Percentiles rank a stretch among this genome's conserved stretches.
Evolutionary conservation across 192 early-diverging fungal species (phyloP).

Genomic region (Coemansia sp.): DNA sequence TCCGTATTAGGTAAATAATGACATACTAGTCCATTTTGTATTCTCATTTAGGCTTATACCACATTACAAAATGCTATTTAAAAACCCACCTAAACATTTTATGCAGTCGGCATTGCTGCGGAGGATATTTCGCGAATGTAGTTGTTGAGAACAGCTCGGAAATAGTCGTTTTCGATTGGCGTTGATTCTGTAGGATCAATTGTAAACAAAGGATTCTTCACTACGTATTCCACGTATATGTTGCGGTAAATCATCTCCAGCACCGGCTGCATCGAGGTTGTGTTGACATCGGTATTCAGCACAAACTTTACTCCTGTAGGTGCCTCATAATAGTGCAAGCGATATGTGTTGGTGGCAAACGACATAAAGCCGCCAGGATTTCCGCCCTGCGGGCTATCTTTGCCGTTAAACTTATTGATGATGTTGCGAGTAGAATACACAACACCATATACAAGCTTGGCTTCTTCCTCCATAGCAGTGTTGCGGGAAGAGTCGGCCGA

Average conservation of each 20-base stretch:
- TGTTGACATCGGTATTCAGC: slow-evolving; percentile 72
- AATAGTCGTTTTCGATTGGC: slow-evolving; percentile 55
- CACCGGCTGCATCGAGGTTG: slow-evolving; percentile 64
- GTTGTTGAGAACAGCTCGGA: slow-evolving; percentile 47
- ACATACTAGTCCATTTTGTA: not conserved
- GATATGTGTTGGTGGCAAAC: slow-evolving; percentile 81
- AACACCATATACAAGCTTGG: slow-evolving; percentile 96
- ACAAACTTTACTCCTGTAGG: slow-evolving; percentile 86
- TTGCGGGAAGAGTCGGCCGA: slow-evolving; percentile 18
- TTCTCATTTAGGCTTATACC: no score
- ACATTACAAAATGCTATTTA: not conserved
- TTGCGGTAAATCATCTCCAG: slow-evolving; percentile 80
- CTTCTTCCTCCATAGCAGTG: slow-evolving; percentile 69
- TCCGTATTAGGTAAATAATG: not conserved
- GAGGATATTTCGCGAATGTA: slow-evolving; percentile 43
- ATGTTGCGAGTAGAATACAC: slow-evolving; percentile 87
- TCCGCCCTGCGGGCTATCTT: slow-evolving; percentile 32
- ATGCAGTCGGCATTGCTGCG: slow-evolving; percentile 12
- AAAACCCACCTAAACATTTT: slow-evolving; percentile 10
- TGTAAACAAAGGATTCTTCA: slow-evolving; percentile 79
- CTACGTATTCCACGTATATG: slow-evolving; percentile 91
- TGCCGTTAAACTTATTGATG: slow-evolving; percentile 71
- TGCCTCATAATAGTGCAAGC: slow-evolving; percentile 89
- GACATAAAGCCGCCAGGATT: slow-evolving; percentile 47
- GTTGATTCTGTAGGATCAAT: slow-evolving; percentile 44